phyloP scores from a whole-genome alignment of 2,329 filamentous ascomycete genomes.

The Sclerotinia spermophila region DNA sequence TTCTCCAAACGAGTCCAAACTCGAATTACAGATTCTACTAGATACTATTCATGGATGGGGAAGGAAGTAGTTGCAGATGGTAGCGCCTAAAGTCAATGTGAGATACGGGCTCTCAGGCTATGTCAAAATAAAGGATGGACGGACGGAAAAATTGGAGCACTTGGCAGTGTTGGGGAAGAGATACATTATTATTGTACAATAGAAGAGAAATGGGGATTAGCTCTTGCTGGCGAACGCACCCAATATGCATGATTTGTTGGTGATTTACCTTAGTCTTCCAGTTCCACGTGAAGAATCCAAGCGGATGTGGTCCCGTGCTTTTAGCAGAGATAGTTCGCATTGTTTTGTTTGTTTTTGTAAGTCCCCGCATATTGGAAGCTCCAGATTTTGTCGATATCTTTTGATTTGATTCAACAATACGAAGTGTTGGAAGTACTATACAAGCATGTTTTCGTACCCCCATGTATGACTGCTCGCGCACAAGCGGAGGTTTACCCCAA shows the following conservation, averaged over 20 bases:
- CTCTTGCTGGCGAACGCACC: neutral
- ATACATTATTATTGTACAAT: neutral
- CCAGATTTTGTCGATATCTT: neutral
- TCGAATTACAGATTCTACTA: conserved; percentile 26
- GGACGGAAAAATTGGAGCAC: conserved; percentile 4
- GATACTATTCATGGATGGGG: conserved; percentile 30
- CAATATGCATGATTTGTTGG: neutral
- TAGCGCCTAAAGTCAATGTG: neutral
- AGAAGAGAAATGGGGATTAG: neutral
- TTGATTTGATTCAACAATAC: neutral
- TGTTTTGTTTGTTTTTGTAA: neutral
- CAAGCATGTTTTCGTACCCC: neutral
- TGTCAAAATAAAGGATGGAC: neutral
- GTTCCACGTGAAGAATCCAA: neutral
- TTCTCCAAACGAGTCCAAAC: conserved; percentile 18
- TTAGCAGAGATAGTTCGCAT: neutral
- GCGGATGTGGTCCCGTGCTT: neutral
- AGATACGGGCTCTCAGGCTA: neutral
- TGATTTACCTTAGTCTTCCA: neutral
- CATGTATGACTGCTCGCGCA: neutral
- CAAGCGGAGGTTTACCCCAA: conserved; percentile 7
- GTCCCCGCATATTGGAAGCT: neutral
- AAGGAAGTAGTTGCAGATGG: neutral
- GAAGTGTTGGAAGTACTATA: neutral
- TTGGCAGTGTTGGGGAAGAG: neutral